Evolutionary conservation across 129 eudicot species (phyloP), one percentile per base, ranked within the genome.

Genomic region (Dittrichia graveolens): DNA sequence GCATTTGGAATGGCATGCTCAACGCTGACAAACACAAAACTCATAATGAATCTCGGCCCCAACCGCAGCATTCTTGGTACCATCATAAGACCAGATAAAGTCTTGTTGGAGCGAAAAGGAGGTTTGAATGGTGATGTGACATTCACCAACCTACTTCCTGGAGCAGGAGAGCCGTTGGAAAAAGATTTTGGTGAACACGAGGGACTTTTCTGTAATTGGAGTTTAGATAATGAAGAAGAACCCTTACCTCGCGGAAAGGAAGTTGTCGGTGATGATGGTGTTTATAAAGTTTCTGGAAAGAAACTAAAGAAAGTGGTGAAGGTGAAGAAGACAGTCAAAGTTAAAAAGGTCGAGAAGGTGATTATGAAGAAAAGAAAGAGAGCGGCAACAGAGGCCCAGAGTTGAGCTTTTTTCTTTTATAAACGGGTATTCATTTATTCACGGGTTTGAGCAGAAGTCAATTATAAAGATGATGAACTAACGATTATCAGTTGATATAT

Each of bases 1-100:
- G 92, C 98, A 34, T 94, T 94, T 85, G 80, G 88, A 48, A 87
- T 84, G 93, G 98, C 96, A 24, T 87, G 77, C 77, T 70, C 91
- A 3, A 84, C 90, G 4, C 69, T 94, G 46, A 94, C 96, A 24
- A 86, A 90, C 71, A 44, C 84, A 40, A 84, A 90, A 78, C 72
- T 86, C 74, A 82, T 94, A 58, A 65, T 81, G 77, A 69, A 75
- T 31, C 80, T 94, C 3, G 97, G 93, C 56, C 88, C 96, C 42
- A 55, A 75, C 71, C 72, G 73, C 68, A 90, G 98, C 40, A 94
- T 94, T 16, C 93, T 94, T 1, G 91, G 97, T 5, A 83, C 95
- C 57, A 94, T 94, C 69, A 90, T 94, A 49, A 73, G 96, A 71
- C 98, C 98, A 2, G 98, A 94, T 75, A 79, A 87, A 5, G 96